Conservation (phyloP, 2,329 filamentous ascomycete species). For the Aspergillus calidoustus region DNA sequence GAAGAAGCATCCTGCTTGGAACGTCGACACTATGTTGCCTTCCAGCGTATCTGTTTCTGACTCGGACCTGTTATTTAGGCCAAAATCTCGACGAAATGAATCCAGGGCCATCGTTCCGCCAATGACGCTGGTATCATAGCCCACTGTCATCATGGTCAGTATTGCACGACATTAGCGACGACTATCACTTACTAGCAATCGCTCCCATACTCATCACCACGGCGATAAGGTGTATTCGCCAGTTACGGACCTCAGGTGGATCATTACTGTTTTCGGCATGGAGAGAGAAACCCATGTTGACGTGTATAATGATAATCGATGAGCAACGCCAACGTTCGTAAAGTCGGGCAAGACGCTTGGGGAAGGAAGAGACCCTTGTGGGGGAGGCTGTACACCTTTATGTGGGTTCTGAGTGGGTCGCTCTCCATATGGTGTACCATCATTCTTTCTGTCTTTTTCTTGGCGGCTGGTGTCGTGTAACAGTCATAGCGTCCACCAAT, state of each 20-base stretch:
- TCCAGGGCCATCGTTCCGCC: slow-evolving; percentile 17
- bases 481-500: no score
- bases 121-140: slow-evolving; percentile 20
- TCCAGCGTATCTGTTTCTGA: slow-evolving; percentile 13
- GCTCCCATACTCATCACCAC: slow-evolving; percentile 17
- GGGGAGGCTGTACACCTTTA: no score
- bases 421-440: no score
- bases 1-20: slow-evolving; percentile 28
- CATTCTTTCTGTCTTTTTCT: no score
- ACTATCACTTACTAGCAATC: slow-evolving; percentile 11
- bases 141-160: slow-evolving; percentile 3
- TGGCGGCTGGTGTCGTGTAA: no score
- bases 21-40: slow-evolving; percentile 18
- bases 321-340: no score
- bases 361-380: no score
- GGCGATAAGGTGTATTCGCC: slow-evolving; percentile 17
- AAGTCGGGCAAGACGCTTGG: no score
- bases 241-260: slow-evolving; percentile 17
- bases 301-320: no score
- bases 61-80: slow-evolving; percentile 7
- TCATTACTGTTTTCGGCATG: slow-evolving; percentile 20
- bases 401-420: no score
- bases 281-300: slow-evolving; percentile 21
- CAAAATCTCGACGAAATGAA: slow-evolving; percentile 17
- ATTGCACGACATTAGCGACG: no score